Evolutionary conservation across 148 eudicot genomes (phyloP), one percentile per base, ranked within the genome.

Genomic region (Rheum nobile): DNA sequence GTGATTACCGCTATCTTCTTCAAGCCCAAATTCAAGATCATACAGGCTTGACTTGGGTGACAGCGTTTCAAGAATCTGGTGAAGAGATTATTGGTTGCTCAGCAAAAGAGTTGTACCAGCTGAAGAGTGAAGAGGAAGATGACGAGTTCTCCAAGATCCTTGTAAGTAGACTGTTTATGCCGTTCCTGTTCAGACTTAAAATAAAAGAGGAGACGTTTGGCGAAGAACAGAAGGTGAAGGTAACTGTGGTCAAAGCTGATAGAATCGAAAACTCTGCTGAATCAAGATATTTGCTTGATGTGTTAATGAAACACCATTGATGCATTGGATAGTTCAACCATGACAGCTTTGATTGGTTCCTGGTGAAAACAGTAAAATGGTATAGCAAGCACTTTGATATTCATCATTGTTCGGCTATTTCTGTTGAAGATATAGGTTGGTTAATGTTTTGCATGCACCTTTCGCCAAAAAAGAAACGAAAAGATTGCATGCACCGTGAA

Each of bases 21-120:
- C 99, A 92, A 83, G 91, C 88, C 73, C 99, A 96, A 79, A 75
- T 96, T 76, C 97, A 92, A 71, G 97, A 92, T 81, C 92, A 90
- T 72, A 84, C 92, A 2, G 97, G 99, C 29, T 77, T 92, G 79
- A 89, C 84, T 17, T 92, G 95, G 96, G 92, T 92, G 43, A 96
- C 99, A 6, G 96, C 99, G 55, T 96, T 96, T 69, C 97, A 88
- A 80, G 99, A 96, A 82, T 31, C 91, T 0, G 99, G 97, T 43
- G 94, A 86, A 77, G 97, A 90, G 85, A 90, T 96, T 47, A 79
- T 96, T 73, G 97, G 97, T 2, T 87, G 88, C 74, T 72, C 95
- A 0, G 97, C 99, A 12, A 90, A 92, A 77, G 95, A 90, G 80
- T 74, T 96, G 83, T 82, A 96, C 76, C 37, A 72, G 55, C 72